Base-by-base conservation (phyloP, 176 grass and related monocot species). In the Musa acuminata region DNA sequence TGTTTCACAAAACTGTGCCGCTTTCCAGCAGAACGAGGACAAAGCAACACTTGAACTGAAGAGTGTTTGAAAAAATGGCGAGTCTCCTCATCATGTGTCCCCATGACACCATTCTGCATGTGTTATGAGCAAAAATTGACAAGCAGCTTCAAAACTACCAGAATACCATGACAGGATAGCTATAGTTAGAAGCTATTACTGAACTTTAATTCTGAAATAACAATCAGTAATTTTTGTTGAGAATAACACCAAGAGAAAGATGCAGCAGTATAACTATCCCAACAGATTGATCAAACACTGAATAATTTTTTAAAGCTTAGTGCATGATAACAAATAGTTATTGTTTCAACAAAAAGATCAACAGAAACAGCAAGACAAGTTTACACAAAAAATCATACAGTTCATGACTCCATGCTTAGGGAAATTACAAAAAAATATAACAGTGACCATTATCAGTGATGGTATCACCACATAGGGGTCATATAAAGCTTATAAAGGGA, bases 51-150 rank as follows among this genome's bases (percentile, higher is more conserved):
- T 69, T 95, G 87, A 21, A 95, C 91, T 51, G 91, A 91, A 80
- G 91, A 95, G 80, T 95, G 88, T 78, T 95, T 95, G 83, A 95
- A 95, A 90, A 91, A 95, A 64, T 81, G 77, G 11, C 77, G 77
- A 55, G 91, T 90, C 77, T 83, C 91, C 85, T 95, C 87, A 52
- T 90, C 87, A 77, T 29, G 81, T 59, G 91, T 95, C 51, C 85
- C 85, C 87, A 95, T 95, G 23, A 81, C 75, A 77, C 91, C 87
- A 68, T 79, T 77, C 87, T 90, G 64, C 49, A 81, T 78, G 49
- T 53, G 27, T 66, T 74, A 69, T 0, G 78, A 86, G 66, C 80
- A 50, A 43, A 83, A 22, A 53, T n/a, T 19, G 55, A 13, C 8
- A 50, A 20, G 49, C 13, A 69, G 17, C 35, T 65, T 65, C 63